Percentiles rank a stretch among this genome's conserved stretches.
Evolutionary conservation across 768 basidiomycete species (phyloP).

Genomic region (Termitomyces bulborhizus): DNA sequence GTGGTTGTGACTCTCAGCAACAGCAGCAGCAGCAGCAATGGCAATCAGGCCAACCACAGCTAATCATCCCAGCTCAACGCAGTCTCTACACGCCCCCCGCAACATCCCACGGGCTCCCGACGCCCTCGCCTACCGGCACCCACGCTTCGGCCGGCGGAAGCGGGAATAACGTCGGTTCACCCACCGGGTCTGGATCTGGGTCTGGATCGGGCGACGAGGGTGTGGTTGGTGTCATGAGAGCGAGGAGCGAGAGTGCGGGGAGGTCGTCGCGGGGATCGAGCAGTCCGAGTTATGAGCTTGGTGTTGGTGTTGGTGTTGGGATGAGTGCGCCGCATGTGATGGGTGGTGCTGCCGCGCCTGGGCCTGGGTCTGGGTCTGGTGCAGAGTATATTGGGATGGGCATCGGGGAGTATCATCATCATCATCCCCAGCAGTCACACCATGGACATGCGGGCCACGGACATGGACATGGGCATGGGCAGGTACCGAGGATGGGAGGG

Average conservation of each 20-base stretch:
- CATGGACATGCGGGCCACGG: not conserved
- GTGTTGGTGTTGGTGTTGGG: slow-evolving; percentile 8
- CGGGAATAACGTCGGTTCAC: not conserved
- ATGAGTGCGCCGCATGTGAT: too few species aligned
- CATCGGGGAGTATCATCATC: not conserved
- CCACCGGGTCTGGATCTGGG: not conserved
- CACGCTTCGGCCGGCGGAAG: not conserved
- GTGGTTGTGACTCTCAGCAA: too few species aligned
- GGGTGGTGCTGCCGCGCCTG: too few species aligned
- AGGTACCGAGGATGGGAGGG: slow-evolving; percentile 9
- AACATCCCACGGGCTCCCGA: slow-evolving; percentile 28
- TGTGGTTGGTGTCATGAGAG: slow-evolving; percentile 1
- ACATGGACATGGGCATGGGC: not conserved
- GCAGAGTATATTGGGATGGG: not conserved
- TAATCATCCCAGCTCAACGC: slow-evolving; percentile 25
- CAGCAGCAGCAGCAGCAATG: not conserved
- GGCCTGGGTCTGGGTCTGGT: too few species aligned
- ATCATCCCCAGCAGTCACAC: not conserved
- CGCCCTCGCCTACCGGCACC: slow-evolving; percentile 13
- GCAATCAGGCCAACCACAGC: slow-evolving; percentile 11
- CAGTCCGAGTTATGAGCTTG: slow-evolving; percentile 16
- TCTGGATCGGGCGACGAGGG: not conserved
- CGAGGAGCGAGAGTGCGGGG: not conserved
- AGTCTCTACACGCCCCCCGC: slow-evolving; percentile 37
- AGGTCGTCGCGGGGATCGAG: slow-evolving; percentile 6